Evolutionary conservation across 2,329 filamentous ascomycete genomes (phyloP).

Genomic region (Colletotrichum plurivorum): DNA sequence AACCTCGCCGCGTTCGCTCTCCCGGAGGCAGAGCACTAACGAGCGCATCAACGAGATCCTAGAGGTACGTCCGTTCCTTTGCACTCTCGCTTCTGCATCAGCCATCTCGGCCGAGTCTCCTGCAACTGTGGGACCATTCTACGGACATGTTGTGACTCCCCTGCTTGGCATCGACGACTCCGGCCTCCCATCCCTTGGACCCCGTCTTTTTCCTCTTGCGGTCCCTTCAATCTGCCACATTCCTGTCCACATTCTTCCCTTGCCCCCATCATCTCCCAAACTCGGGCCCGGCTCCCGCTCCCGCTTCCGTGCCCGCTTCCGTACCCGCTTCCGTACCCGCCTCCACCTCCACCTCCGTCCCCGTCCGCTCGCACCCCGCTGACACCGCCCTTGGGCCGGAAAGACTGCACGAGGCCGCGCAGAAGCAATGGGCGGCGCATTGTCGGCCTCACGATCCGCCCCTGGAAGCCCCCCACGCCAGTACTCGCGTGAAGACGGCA

Average conservation of each 20-base stretch:
- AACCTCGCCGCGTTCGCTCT: slow-evolving; percentile 25
- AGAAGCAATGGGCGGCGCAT: slow-evolving; percentile 53
- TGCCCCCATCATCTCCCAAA: not conserved
- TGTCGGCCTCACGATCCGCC: slow-evolving; percentile 39
- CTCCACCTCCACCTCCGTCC: not conserved
- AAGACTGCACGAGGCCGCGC: slow-evolving; percentile 61
- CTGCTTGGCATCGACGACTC: slow-evolving; percentile 24
- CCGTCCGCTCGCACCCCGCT: slow-evolving; percentile 1
- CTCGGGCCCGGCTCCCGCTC: not conserved
- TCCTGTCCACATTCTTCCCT: not conserved
- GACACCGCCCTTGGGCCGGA: slow-evolving; percentile 16
- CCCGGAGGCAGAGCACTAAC: slow-evolving; percentile 47
- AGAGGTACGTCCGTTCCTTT: slow-evolving; percentile 54
- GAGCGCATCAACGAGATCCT: slow-evolving; percentile 62
- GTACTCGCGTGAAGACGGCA: slow-evolving; percentile 41
- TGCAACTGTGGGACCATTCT: slow-evolving; percentile 11
- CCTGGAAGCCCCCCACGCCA: slow-evolving; percentile 41
- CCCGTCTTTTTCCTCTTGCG: slow-evolving; percentile 7
- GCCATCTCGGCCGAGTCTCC: slow-evolving; percentile 12
- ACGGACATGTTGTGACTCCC: not conserved
- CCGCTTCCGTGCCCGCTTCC: not conserved
- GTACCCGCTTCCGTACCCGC: not conserved
- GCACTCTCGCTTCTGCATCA: slow-evolving; percentile 19
- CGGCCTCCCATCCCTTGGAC: slow-evolving; percentile 15
- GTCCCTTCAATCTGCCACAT: slow-evolving; percentile 1